Conservation (phyloP, 129 eudicot genomes). For the Lactuca saligna region DNA sequence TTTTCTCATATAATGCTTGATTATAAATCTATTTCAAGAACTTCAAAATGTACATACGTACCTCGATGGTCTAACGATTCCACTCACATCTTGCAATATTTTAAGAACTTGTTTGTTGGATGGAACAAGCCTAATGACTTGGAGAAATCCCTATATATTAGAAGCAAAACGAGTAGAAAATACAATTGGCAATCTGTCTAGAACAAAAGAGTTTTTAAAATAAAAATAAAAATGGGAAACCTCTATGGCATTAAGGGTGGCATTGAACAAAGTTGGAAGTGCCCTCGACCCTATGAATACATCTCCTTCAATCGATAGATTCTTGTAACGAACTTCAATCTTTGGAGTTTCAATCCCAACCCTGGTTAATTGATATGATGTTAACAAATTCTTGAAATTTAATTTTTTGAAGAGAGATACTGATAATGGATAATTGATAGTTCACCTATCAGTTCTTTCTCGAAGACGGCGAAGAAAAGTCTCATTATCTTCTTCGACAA, state of each 20-base stretch:
- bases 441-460: slow-evolving; percentile 67
- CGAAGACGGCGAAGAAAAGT: slow-evolving; percentile 58
- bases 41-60: slow-evolving; percentile 44
- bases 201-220: background rate
- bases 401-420: background rate
- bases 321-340: slow-evolving; percentile 67
- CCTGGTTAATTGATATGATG: slow-evolving; percentile 36
- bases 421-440: background rate
- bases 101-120: slow-evolving; percentile 62
- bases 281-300: slow-evolving; percentile 73
- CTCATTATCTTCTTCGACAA: slow-evolving; percentile 69
- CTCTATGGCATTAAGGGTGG: slow-evolving; percentile 63
- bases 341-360: slow-evolving; percentile 65
- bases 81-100: slow-evolving; percentile 71
- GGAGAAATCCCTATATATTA: slow-evolving; percentile 52
- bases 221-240: slow-evolving; percentile 31
- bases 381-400: background rate
- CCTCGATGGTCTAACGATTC: slow-evolving; percentile 81
- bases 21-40: background rate
- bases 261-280: slow-evolving; percentile 68
- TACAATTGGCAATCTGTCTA: background rate
- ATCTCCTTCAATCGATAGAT: slow-evolving; percentile 73
- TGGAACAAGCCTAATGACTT: slow-evolving; percentile 51
- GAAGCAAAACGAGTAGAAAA: slow-evolving; percentile 1
- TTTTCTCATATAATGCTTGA: background rate